Conservation (phyloP, 176 grass and related monocot genomes). For the Cocos nucifera region DNA sequence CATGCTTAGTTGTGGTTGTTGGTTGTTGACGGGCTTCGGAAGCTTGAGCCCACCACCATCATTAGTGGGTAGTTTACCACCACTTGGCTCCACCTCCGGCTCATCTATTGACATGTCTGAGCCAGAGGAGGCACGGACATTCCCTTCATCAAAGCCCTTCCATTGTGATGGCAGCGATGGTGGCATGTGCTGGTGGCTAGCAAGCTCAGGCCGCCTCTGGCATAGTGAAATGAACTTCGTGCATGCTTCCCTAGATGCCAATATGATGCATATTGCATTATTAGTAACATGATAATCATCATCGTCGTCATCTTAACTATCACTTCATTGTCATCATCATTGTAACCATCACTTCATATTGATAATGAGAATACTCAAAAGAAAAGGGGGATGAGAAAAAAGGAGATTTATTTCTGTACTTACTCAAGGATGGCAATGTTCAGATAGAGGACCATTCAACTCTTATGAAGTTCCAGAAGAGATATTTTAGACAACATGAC, state of each 20-base stretch:
- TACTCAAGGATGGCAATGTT: too few species aligned
- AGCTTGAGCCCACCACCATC: background rate
- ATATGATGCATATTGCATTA: background rate
- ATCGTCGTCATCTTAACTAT: too few species aligned
- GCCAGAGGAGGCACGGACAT: constrained; percentile 58
- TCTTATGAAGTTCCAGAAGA: too few species aligned
- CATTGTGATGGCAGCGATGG: constrained; percentile 34
- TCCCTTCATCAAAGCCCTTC: constrained; percentile 57
- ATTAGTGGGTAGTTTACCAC: constrained; percentile 18
- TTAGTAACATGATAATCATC: too few species aligned
- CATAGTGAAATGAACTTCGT: constrained; percentile 76
- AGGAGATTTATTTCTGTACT: too few species aligned
- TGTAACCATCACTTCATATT: too few species aligned
- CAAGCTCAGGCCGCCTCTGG: constrained; percentile 62
- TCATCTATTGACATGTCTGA: constrained; percentile 98
- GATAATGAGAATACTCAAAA: too few species aligned
- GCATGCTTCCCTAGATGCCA: constrained; percentile 77
- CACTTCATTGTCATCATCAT: too few species aligned
- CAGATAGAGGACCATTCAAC: too few species aligned
- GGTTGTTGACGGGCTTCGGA: background rate
- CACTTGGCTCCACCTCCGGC: constrained; percentile 28
- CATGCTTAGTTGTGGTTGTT: background rate
- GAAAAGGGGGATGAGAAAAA: too few species aligned
- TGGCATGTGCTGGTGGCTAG: constrained; percentile 20
- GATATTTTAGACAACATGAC: too few species aligned